Evolutionary conservation across 2,329 filamentous ascomycete genomes (phyloP).

Genomic region (Falciphora oryzae): DNA sequence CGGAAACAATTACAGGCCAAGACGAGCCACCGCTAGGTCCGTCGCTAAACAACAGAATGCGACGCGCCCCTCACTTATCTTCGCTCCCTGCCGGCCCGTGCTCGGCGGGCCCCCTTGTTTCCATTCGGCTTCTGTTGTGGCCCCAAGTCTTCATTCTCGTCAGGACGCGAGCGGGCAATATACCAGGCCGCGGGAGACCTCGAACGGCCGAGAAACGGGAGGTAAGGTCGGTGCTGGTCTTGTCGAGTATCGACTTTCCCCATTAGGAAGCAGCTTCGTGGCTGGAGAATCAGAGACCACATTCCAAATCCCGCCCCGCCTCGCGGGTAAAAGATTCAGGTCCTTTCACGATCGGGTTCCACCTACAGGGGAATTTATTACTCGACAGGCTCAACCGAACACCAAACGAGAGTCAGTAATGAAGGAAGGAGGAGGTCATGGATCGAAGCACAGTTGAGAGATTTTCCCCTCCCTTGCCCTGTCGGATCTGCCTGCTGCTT

Average conservation of each 20-base stretch:
- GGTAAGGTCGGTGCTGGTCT: not conserved
- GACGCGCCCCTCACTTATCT: not conserved
- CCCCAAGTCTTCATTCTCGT: not conserved
- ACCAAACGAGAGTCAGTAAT: no score
- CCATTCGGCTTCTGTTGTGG: not conserved
- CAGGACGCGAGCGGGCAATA: not conserved
- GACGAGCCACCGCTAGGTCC: not conserved
- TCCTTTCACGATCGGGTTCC: no score
- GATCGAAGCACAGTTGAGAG: no score
- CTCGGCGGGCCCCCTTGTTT: not conserved
- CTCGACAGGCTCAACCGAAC: no score
- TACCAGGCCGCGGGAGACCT: not conserved
- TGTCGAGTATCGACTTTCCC: not conserved
- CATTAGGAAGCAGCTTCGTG: not conserved
- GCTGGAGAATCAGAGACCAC: not conserved
- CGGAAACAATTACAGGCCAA: not conserved
- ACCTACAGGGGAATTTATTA: no score
- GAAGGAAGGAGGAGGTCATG: no score
- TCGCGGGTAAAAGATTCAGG: no score
- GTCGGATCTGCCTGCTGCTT: no score
- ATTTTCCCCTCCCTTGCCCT: no score
- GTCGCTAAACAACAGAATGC: constrained; percentile 1
- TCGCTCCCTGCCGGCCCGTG: not conserved
- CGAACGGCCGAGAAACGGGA: not conserved
- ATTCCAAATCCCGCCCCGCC: no score